Conservation (phyloP, 768 basidiomycete species). For the Rhodosporidiobolus sp. region DNA sequence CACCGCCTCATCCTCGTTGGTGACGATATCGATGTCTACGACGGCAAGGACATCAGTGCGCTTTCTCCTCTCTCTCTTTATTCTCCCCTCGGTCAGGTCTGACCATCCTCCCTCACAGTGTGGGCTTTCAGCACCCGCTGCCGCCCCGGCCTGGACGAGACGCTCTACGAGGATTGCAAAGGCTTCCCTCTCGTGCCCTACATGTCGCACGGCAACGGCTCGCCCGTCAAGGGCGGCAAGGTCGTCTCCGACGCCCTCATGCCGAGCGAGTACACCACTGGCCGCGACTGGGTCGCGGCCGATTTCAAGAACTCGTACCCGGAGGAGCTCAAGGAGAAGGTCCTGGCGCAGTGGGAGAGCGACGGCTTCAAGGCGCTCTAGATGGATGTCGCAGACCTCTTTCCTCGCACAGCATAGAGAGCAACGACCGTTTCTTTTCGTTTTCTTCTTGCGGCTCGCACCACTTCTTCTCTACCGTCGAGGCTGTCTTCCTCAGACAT, state of each 20-base stretch:
- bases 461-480: no score
- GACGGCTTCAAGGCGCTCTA: slow-evolving; percentile 1
- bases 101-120: no score
- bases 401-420: no score
- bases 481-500: no score
- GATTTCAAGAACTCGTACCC: slow-evolving; percentile 1
- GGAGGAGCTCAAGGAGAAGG: slow-evolving; percentile 3
- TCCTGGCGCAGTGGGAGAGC: neutral
- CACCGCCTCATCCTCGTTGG: slow-evolving; percentile 6
- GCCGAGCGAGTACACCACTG: slow-evolving; percentile 7
- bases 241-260: slow-evolving; percentile 12
- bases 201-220: slow-evolving; percentile 5
- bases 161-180: slow-evolving; percentile 3
- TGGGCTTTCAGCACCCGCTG: neutral
- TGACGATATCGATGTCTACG: slow-evolving; percentile 9
- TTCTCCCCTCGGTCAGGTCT: no score
- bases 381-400: no score
- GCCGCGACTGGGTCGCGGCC: slow-evolving; percentile 1
- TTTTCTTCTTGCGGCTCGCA: no score
- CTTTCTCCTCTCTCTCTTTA: no score
- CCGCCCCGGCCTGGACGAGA: slow-evolving; percentile 1
- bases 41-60: slow-evolving; percentile 1
- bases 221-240: slow-evolving; percentile 6
- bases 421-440: no score
- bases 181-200: slow-evolving; percentile 7